Evolutionary conservation across 208 protist species (phyloP).

Genomic region (Leishmania mexicana): DNA sequence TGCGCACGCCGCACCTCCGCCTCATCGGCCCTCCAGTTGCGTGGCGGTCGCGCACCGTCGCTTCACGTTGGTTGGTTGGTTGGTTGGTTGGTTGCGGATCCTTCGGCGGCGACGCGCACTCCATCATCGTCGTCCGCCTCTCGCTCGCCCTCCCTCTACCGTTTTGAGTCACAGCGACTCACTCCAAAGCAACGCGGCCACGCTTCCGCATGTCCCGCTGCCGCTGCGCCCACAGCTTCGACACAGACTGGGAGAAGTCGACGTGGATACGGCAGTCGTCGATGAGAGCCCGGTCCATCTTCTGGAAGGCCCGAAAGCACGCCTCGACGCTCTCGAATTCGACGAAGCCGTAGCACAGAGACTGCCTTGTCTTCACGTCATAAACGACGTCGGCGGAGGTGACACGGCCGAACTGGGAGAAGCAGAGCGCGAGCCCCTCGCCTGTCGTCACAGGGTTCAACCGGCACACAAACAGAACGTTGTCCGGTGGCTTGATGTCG

Average conservation of each 20-base stretch:
- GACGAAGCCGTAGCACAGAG: slow-evolving; percentile 98
- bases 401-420: slow-evolving; percentile 96
- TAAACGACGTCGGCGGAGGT: slow-evolving; percentile 79
- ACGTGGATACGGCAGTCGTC: slow-evolving; percentile 99
- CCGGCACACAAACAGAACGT: slow-evolving; percentile 99
- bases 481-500: slow-evolving; percentile 96
- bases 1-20: neutral
- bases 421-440: slow-evolving; percentile 96
- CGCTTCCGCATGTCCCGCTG: slow-evolving; percentile 63
- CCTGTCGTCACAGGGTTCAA: slow-evolving; percentile 96
- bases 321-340: slow-evolving; percentile 95
- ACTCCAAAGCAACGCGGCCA: slow-evolving; percentile 7
- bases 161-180: neutral
- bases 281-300: slow-evolving; percentile 98
- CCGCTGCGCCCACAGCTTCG: slow-evolving; percentile 83
- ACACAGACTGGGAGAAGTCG: slow-evolving; percentile 97
- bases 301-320: slow-evolving; percentile 93
- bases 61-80: neutral
- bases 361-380: slow-evolving; percentile 73
- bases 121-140: neutral
- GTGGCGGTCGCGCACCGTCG: neutral
- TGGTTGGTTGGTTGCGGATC: no score
- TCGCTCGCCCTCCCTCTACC: neutral
- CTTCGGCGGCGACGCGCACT: neutral
- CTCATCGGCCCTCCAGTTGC: neutral